Evolutionary conservation across 2,329 filamentous ascomycete genomes (phyloP).

Genomic region (Epichloe uncinata): DNA sequence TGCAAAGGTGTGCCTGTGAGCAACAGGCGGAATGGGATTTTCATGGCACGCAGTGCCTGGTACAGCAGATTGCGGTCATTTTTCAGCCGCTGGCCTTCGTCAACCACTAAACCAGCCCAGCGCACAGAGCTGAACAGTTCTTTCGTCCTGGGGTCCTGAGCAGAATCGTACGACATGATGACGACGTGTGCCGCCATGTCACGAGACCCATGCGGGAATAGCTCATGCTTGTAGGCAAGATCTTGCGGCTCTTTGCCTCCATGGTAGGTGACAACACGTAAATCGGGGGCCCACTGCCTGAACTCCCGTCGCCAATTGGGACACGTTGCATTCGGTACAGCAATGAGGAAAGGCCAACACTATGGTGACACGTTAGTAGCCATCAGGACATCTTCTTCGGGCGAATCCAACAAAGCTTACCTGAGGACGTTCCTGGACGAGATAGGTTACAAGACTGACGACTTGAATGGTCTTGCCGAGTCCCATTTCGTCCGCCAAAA

Average conservation of each 20-base stretch:
- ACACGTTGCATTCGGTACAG: conserved; percentile 89
- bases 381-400: background rate
- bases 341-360: conserved; percentile 85
- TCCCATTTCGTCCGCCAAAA: conserved; percentile 96
- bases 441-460: conserved; percentile 63
- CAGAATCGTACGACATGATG: conserved; percentile 88
- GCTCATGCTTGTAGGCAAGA: conserved; percentile 68
- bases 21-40: conserved; percentile 70
- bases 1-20: conserved; percentile 88
- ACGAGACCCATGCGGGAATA: conserved; percentile 55
- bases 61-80: conserved; percentile 83
- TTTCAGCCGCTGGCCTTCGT: conserved; percentile 91
- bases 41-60: conserved; percentile 55
- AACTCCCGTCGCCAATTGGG: conserved; percentile 97
- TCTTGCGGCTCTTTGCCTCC: conserved; percentile 63
- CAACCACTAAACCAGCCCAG: conserved; percentile 83
- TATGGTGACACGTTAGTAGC: conserved; percentile 11
- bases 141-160: conserved; percentile 56
- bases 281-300: conserved; percentile 76
- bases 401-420: conserved; percentile 11
- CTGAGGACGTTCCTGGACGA: conserved; percentile 52
- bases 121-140: conserved; percentile 54
- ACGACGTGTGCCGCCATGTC: conserved; percentile 81
- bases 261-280: conserved; percentile 88
- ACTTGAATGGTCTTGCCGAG: conserved; percentile 95